Evolutionary conservation across 345 rosid species (phyloP), one percentile per base, ranked within the genome.

Genomic region (Citrus cavaleriei): DNA sequence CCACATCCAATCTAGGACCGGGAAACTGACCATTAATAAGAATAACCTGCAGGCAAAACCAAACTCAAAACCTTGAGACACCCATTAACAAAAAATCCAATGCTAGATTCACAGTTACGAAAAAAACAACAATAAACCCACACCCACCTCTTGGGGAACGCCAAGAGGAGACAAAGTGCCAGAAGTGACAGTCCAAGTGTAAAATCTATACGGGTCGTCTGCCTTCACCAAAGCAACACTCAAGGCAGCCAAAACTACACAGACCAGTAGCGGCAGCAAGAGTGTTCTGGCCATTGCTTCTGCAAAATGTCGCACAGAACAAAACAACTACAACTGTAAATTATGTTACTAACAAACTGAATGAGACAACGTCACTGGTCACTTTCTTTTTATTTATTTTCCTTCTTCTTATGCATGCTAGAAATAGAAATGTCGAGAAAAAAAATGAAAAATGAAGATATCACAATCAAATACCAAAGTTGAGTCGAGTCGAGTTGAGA

Each of bases 21-120:
- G 99, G 98, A 77, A 96, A 93, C 80, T 96, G 98, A 67, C 93
- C 96, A 86, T 96, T 96, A 89, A 96, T 92, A 68, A 96, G 97
- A 35, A 96, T 93, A 64, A 91, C 99, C 99, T 96, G 70, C 75
- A 72, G 76, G 63, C 6, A 51, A 73, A 18, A 14, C 35, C 68
- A 75, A 76, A 10, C 54, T 38, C 40, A 27, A 65, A 19, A 25
- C 64, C 54, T 73, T 54, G 10, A 79, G 34, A 68, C 49, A 14
- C 73, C 71, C 83, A 24, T 62, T 68, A 28, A 21, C 73, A 37
- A 63, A 70, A 73, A 55, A 79, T 60, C 66, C 68, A 73, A 62
- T 38, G 4, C 25, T 8, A 70, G 40, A 74, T 74, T 40, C 22
- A 40, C 24, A 46, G 10, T 67, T 28, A 70, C 30, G 67, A 68